Evolutionary conservation across 2,329 filamentous ascomycete species (phyloP), one percentile per base, ranked within the genome.

Genomic region (Ophiosphaerella herpotricha): DNA sequence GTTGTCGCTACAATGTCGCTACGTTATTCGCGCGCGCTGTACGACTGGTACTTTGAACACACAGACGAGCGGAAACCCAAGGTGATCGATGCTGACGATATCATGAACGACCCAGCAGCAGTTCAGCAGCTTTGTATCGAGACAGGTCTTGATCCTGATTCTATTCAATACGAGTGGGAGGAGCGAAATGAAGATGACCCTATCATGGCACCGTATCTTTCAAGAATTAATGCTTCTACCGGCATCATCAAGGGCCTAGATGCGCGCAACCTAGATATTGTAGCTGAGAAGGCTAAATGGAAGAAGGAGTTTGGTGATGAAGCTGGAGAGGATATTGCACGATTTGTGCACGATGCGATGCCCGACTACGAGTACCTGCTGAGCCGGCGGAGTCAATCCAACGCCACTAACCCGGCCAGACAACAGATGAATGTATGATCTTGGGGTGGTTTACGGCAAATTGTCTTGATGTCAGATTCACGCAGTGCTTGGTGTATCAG

Each of bases 41-140:
- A 45, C 32, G 52, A 60, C 21, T 61, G 56, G 58, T 61, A 61
- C 16, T 21, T 14, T 13, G 8, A 26, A 7, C 45, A 52, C 5
- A 46, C 26, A 2, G 9, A 12, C 8, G 23, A 32, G 0, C 29
- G 41, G 1, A 21, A 7, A 1, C 58, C 56, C 0, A 41, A 48
- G 2, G 36, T 61, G n/a, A 55, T 61, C 2, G 58, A 58, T n/a
- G 56, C 58, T 1, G 58, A 61, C 8, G 56, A 60, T 12, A 50
- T 60, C 36, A 60, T 61, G 48, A 47, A 44, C 5, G 36, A 49
- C 12, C 43, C 45, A 5, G 38, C 31, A 2, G 48, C 50, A 3
- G 57, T 61, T 1, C 33, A 54, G 2, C 38, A 50, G 23, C 35
- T 61, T 4, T 60, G 58, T 13, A 5, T 38, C 1, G 33, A 57